Evolutionary conservation across 2,329 filamentous ascomycete species (phyloP).

Genomic region (Magnaporthales sp.): DNA sequence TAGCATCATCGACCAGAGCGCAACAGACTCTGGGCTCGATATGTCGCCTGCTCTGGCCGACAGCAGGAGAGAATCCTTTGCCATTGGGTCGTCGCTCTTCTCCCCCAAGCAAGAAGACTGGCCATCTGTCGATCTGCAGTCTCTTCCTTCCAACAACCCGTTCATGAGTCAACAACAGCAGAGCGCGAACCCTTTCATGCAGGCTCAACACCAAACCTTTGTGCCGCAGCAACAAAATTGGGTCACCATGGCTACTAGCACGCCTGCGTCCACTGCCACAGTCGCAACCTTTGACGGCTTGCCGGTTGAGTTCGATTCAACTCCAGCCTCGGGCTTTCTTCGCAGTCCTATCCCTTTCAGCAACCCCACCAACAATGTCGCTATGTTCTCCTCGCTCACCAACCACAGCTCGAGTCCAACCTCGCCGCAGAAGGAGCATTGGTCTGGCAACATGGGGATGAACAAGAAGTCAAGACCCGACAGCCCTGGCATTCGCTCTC

Average conservation of each 20-base stretch:
- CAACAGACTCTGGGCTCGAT: conserved; percentile 52
- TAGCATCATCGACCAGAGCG: conserved; percentile 48
- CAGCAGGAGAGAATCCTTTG: conserved; percentile 57
- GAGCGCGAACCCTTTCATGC: conserved; percentile 58
- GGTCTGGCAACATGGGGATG: conserved; percentile 42
- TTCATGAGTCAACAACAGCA: conserved; percentile 51
- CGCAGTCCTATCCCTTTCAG: conserved; percentile 43
- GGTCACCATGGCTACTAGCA: conserved; percentile 44
- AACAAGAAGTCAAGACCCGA: conserved; percentile 55
- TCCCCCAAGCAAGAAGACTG: conserved; percentile 58
- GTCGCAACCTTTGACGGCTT: conserved; percentile 65
- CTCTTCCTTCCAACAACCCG: conserved; percentile 53
- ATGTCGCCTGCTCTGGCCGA: conserved; percentile 55
- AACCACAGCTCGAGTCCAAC: conserved; percentile 37
- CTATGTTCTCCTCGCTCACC: conserved; percentile 44
- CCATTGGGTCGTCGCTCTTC: conserved; percentile 48
- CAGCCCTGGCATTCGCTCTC: conserved; percentile 62
- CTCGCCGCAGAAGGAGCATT: conserved; percentile 48
- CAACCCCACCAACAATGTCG: conserved; percentile 38
- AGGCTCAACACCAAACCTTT: conserved; percentile 30
- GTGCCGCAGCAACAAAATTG: conserved; percentile 39
- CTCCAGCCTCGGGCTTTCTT: conserved; percentile 38
- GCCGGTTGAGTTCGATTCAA: conserved; percentile 43
- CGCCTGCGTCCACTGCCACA: conserved; percentile 50
- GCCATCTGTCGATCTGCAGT: conserved; percentile 55